These are phyloP conservation scores for Globisporangium heterothallicum DNA, from an alignment of 352 stramenopile species.

Conservation along the genomic window DNA sequence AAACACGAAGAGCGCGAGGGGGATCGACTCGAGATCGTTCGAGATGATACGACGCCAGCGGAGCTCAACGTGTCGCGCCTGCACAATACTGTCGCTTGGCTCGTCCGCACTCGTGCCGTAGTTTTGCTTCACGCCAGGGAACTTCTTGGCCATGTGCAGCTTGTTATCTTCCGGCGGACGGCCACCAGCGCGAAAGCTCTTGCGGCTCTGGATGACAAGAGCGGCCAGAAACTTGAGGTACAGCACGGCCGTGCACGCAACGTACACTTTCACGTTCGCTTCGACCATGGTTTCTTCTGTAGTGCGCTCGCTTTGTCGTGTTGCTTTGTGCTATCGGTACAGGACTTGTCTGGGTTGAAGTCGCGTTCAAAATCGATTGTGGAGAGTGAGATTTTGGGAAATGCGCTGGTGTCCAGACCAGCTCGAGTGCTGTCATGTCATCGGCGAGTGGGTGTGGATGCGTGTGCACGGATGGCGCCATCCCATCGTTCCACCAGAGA, in stretches of 20 bases:
- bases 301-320: too few species aligned
- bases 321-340: too few species aligned
- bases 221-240: conserved; percentile 65
- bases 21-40: conserved; percentile 47
- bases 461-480: neutral
- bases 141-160: conserved; percentile 33
- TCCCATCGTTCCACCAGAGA: too few species aligned
- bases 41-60: conserved; percentile 38
- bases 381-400: too few species aligned
- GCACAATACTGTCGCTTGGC: conserved; percentile 13
- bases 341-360: too few species aligned
- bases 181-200: conserved; percentile 40
- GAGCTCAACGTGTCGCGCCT: conserved; percentile 22
- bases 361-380: too few species aligned
- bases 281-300: too few species aligned
- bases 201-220: conserved; percentile 36
- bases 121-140: conserved; percentile 18
- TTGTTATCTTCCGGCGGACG: conserved; percentile 49
- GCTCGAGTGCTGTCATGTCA: too few species aligned
- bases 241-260: conserved; percentile 41
- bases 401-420: too few species aligned
- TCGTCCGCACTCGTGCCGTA: conserved; percentile 19
- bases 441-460: too few species aligned
- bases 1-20: conserved; percentile 33
- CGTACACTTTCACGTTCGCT: conserved; percentile 38